Evolutionary conservation across 257 asterid species (phyloP).

Genomic region (Solanum rostratum): DNA sequence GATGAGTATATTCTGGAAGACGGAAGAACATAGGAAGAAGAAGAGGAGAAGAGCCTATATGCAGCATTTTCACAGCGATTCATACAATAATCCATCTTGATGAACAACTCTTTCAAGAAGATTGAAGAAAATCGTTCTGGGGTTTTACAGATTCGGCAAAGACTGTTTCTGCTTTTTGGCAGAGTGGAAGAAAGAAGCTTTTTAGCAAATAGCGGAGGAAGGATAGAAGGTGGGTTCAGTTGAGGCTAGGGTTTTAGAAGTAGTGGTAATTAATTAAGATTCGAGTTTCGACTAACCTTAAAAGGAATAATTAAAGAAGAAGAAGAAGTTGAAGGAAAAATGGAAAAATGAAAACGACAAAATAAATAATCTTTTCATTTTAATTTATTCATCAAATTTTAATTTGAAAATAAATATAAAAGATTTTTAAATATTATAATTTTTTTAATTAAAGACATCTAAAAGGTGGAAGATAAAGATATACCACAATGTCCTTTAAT

Average conservation of each 20-base stretch:
- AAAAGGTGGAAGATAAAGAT: too few species aligned
- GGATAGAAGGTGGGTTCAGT: neutral
- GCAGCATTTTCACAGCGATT: conserved; percentile 15
- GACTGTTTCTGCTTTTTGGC: neutral
- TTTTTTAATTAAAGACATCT: too few species aligned
- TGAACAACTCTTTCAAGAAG: neutral
- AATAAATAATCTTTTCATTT: too few species aligned
- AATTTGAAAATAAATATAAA: too few species aligned
- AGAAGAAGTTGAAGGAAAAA: neutral
- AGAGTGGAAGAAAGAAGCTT: neutral
- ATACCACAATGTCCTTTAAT: too few species aligned
- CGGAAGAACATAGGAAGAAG: conserved; percentile 1
- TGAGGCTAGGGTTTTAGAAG: neutral
- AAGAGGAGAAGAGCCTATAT: conserved; percentile 18
- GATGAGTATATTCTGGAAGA: conserved; percentile 5
- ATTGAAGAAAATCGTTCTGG: neutral
- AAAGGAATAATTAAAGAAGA: neutral
- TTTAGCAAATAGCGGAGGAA: neutral
- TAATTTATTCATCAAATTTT: too few species aligned
- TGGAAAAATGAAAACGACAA: too few species aligned
- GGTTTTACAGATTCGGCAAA: neutral
- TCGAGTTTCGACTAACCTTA: neutral
- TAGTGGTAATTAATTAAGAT: neutral
- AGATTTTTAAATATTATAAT: too few species aligned
- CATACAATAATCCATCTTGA: conserved; percentile 20